Conservation (phyloP, 306 rosid species). For the Sicyos edulis region DNA sequence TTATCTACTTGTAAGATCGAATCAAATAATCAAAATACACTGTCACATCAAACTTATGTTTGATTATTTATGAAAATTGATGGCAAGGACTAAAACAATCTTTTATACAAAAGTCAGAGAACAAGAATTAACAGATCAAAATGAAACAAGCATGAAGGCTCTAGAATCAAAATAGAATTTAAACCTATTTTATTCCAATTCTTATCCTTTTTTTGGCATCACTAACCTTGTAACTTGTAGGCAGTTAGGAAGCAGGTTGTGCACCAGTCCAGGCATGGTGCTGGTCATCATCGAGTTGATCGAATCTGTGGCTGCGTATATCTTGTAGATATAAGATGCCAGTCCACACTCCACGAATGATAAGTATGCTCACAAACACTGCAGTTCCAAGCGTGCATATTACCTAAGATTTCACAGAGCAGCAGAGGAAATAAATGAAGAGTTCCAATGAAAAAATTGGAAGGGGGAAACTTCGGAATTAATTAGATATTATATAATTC, state of each 20-base stretch:
- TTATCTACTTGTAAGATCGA: background rate
- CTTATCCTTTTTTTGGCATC: background rate
- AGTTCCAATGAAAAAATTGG: background rate
- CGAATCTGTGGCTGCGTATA: conserved; percentile 30
- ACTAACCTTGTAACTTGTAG: conserved; percentile 8
- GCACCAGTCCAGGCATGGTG: conserved; percentile 44
- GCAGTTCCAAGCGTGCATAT: conserved; percentile 63
- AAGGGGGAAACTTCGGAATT: background rate
- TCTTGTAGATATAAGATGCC: conserved; percentile 54
- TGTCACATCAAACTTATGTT: background rate
- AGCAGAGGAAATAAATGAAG: background rate
- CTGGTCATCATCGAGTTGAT: conserved; percentile 39
- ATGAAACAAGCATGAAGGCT: background rate
- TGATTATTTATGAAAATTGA: background rate
- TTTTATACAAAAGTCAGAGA: background rate
- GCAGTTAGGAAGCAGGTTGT: conserved; percentile 37
- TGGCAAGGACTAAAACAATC: background rate
- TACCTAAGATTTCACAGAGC: conserved; percentile 36
- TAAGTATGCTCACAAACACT: conserved; percentile 67
- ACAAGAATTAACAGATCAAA: background rate
- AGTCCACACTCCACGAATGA: conserved; percentile 69
- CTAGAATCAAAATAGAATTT: background rate
- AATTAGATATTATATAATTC: background rate
- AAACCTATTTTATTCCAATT: background rate
- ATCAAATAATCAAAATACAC: background rate